Evolutionary conservation across 192 early-diverging fungal genomes (phyloP).

Genomic region (Backusella mclennaniae): DNA sequence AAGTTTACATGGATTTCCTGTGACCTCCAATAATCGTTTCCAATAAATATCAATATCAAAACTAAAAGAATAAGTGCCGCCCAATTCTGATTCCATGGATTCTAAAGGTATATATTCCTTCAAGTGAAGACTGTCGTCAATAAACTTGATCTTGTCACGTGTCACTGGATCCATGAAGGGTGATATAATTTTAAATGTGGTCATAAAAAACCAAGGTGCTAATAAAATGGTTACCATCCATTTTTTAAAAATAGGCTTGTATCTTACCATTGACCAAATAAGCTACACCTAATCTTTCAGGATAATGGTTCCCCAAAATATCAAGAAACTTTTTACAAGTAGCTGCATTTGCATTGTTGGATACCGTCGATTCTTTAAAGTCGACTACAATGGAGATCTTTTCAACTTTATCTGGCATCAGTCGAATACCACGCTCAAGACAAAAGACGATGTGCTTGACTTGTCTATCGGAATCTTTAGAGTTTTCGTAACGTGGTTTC

Average conservation of each 20-base stretch:
- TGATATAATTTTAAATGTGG: conserved; percentile 78
- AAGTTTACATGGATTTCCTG: conserved; percentile 13
- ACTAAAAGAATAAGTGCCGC: conserved; percentile 56
- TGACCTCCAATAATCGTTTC: conserved; percentile 40
- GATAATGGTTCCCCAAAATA: conserved; percentile 83
- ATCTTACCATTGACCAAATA: neutral
- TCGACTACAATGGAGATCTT: conserved; percentile 77
- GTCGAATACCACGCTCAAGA: conserved; percentile 71
- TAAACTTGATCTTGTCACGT: conserved; percentile 50
- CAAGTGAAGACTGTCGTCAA: conserved; percentile 22
- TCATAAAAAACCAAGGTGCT: conserved; percentile 86
- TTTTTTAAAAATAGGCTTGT: too few relatives aligned
- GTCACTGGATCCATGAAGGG: conserved; percentile 95
- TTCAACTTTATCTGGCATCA: conserved; percentile 73
- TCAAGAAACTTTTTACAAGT: conserved; percentile 76
- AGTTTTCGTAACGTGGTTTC: conserved; percentile 76
- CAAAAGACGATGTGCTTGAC: conserved; percentile 79
- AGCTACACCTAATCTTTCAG: conserved; percentile 64
- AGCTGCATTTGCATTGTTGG: conserved; percentile 65
- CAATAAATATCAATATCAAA: conserved; percentile 73
- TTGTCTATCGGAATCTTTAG: conserved; percentile 65
- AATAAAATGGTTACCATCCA: neutral
- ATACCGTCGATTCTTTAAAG: conserved; percentile 61
- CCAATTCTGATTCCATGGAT: conserved; percentile 25
- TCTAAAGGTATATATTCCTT: conserved; percentile 15